Evolutionary conservation across 164 flowering plant species (phyloP).

Genomic region (Vitis cinerea): DNA sequence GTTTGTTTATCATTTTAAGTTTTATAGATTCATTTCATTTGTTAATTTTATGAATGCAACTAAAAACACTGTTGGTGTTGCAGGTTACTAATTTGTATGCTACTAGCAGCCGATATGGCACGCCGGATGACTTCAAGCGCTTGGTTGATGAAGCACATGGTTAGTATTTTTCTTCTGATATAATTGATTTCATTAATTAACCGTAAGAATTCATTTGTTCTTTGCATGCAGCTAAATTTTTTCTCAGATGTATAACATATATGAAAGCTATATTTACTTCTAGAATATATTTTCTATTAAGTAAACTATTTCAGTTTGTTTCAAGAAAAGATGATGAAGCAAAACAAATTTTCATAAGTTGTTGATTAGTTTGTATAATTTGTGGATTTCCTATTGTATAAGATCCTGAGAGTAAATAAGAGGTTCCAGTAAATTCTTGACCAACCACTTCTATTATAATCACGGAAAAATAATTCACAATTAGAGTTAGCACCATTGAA

Average conservation of each 20-base stretch:
- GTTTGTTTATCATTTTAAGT: not conserved
- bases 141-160: slow-evolving; percentile 99
- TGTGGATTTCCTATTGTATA: not conserved
- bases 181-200: not conserved
- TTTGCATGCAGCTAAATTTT: not conserved
- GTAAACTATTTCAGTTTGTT: too few species aligned
- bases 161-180: slow-evolving; percentile 18
- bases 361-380: not conserved
- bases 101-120: slow-evolving; percentile 93
- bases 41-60: not conserved
- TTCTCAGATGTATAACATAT: too few species aligned
- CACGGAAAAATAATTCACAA: too few species aligned
- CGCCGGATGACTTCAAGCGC: slow-evolving; percentile 95
- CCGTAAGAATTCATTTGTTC: not conserved
- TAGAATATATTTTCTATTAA: too few species aligned
- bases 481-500: too few species aligned
- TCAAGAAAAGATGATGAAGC: too few species aligned
- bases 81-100: slow-evolving; percentile 95
- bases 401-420: not conserved
- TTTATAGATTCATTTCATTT: not conserved
- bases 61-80: slow-evolving; percentile 12
- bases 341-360: too few species aligned
- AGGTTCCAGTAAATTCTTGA: too few species aligned
- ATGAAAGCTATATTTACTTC: not conserved
- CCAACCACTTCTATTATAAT: too few species aligned